Base-by-base conservation (phyloP, 2,329 filamentous ascomycete species). In the Aspergillus tamarii region DNA sequence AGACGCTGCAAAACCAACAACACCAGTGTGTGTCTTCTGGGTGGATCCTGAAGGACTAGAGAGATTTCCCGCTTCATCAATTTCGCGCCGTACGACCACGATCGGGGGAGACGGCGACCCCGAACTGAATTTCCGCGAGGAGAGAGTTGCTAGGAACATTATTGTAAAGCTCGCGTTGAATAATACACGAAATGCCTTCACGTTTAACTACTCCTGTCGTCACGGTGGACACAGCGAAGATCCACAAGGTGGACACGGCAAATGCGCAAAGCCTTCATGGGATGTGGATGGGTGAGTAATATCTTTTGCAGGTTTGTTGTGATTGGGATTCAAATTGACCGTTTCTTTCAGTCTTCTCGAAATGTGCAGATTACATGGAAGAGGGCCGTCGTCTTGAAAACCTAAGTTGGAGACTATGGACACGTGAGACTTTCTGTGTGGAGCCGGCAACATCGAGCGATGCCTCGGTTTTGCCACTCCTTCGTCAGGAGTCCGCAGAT, bases 391-490 rank as follows among this genome's bases (percentile, higher is more conserved):
- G 95, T 74, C 84, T 97, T 76, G 95, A 98, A 78, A 98, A 99
- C 82, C 84, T 99, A 67, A 96, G 91, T 77, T 98, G 95, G 95
- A 86, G 95, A 72, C 83, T 98, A 66, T 98, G 94, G 94, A 96
- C 93, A 73, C 87, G 93, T 73, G 94, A 98, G 77, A 94, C 92
- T 12, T 93, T 97, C 72, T 96, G 94, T 80, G 94, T 91, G 79
- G 90, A 92, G 66, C 86, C 85, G n/a, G 72, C 74, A 58, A 76
- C 68, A 45, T 83, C 85, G 64, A 83, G 85, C 70, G 83, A 84
- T 71, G 80, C 81, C 30, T 81, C 84, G 61, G 77, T 84, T 70
- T 76, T 71, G 77, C 82, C 67, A 78, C 83, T 70, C 72, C 84
- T 64, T 81, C 87, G 69, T 63, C 77, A 69, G 62, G 80, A 75